Base-by-base conservation (phyloP, 148 eudicot genomes). In the Nyssa sinensis region DNA sequence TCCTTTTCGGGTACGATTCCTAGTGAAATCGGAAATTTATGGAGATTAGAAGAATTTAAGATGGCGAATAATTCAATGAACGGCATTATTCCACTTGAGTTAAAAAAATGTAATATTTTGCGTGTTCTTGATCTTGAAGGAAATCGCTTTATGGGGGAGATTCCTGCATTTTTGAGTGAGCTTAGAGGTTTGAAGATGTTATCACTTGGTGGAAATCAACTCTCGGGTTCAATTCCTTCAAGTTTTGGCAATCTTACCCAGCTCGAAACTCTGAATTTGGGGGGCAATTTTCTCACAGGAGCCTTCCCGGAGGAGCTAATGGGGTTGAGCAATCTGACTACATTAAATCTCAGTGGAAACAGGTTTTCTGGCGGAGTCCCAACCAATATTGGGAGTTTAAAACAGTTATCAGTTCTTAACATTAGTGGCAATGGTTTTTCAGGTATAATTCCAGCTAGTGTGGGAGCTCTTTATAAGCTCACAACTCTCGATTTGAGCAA, bases 401-500 rank as follows among this genome's bases (percentile, higher is more conserved):
- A 75, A 70, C 81, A 81, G 73, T 37, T 90, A 53, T 62, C 63
- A 30, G 86, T 79, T 30, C 72, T 93, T 78, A 93, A 93, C 70
- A 69, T 93, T 88, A 93, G 98, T 71, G 73, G 78, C 23, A 82
- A 84, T 81, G 89, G 82, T 27, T 86, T 93, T 68, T 79, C 85
- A 5, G 96, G 96, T 63, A 14, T 30, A 7, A 79, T 93, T 53
- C 96, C 94, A 3, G 74, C 77, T 7, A 83, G 83, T 58, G 73
- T 93, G 55, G 92, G 93, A 1, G 81, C 74, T 77, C 78, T 93
- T 4, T 86, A 82, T 41, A 88, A 74, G 91, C 79, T 93, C 1
- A 91, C 79, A 3, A 74, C 85, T 64, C 82, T 93, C 63, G 98
- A 93, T 86, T 82, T 93, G 89, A 93, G 98, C 59, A 87, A 75